phyloP scores from a whole-genome alignment of 1,139 yeast genomes.

The Candida sanyaensis region DNA sequence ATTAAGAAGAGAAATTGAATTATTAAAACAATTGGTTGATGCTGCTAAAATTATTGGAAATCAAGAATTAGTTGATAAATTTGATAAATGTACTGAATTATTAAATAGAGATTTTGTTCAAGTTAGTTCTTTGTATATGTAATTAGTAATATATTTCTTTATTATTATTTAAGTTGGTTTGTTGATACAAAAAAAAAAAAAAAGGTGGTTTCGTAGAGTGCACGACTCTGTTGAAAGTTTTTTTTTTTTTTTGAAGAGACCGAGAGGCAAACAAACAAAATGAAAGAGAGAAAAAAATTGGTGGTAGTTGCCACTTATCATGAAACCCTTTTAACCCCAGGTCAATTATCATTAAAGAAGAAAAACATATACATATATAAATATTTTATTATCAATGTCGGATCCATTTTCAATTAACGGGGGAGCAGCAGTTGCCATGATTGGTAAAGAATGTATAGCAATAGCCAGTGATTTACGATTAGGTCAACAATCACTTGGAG shows the following conservation, averaged over 20 bases:
- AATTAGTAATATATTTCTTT: conserved; percentile 9
- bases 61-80: conserved; percentile 78
- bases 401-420: conserved; percentile 54
- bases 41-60: conserved; percentile 96
- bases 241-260: too few relatives aligned
- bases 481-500: conserved; percentile 92
- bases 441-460: conserved; percentile 97
- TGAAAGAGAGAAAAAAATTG: neutral
- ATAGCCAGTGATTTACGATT: conserved; percentile 94
- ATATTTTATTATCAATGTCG: conserved; percentile 30
- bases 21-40: conserved; percentile 82
- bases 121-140: conserved; percentile 88
- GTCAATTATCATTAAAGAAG: too few relatives aligned
- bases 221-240: neutral
- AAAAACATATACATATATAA: neutral
- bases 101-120: conserved; percentile 96
- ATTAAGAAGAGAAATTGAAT: conserved; percentile 91
- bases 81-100: conserved; percentile 81
- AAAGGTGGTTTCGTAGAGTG: neutral
- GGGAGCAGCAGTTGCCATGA: conserved; percentile 98
- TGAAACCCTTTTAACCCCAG: too few relatives aligned
- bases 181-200: too few relatives aligned
- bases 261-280: neutral
- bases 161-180: neutral
- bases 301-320: neutral